Evolutionary conservation across 2,329 filamentous ascomycete genomes (phyloP).

Genomic region (Ceratocystis cubensis): DNA sequence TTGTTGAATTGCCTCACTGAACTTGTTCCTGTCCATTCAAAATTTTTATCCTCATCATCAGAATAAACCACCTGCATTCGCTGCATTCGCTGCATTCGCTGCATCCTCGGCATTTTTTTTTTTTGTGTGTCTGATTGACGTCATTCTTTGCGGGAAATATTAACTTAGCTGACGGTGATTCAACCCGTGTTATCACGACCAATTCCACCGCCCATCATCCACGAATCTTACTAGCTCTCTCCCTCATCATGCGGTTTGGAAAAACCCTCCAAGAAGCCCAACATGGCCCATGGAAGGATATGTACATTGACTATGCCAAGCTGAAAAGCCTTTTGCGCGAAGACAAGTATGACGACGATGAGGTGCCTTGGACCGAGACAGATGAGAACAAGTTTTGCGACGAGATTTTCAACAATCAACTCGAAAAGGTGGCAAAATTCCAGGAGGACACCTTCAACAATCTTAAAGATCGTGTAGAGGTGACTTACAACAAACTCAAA

Average conservation of each 20-base stretch:
- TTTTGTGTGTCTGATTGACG: not conserved
- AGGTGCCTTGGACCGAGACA: slow-evolving; percentile 72
- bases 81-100: not conserved
- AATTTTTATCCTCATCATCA: not conserved
- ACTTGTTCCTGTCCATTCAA: not conserved
- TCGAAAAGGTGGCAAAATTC: slow-evolving; percentile 89
- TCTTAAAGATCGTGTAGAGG: slow-evolving; percentile 43
- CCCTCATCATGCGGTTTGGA: slow-evolving; percentile 70
- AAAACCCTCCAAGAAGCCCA: slow-evolving; percentile 69
- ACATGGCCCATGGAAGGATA: slow-evolving; percentile 78
- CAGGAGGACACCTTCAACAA: slow-evolving; percentile 62
- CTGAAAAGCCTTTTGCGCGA: slow-evolving; percentile 83
- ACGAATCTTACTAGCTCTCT: not conserved
- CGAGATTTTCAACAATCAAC: slow-evolving; percentile 84
- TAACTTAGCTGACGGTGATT: not conserved
- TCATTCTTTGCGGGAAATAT: not conserved
- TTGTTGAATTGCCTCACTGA: not conserved
- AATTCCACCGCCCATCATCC: not conserved
- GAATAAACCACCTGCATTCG: not conserved
- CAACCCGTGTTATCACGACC: not conserved
- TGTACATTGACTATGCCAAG: slow-evolving; percentile 93
- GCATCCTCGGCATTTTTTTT: not conserved
- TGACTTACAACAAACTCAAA: slow-evolving; percentile 56
- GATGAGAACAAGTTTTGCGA: slow-evolving; percentile 92
- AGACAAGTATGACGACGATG: slow-evolving; percentile 49